Base-by-base conservation (phyloP, 1,139 yeast species). In the Zygosaccharomyces sapae region DNA sequence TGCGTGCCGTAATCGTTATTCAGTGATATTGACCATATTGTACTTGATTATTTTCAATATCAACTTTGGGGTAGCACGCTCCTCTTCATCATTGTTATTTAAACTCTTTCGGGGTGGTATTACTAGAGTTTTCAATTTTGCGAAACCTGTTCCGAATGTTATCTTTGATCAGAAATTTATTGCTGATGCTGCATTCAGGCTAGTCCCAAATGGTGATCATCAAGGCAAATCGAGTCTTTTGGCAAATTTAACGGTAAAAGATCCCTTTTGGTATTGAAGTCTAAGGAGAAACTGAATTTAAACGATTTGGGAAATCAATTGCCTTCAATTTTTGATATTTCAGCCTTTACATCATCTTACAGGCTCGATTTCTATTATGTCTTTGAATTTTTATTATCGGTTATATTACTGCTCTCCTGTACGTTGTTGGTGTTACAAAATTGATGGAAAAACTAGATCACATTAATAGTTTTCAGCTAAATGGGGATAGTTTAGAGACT, bases 311-410 rank as follows among this genome's bases (percentile, higher is more conserved):
- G 38, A 18, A 29, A 38, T 18, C 12, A 22, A 41, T 18, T 45
- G 6, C 45, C 31, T 24, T 12, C 44, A 38, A 33, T 35, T 29
- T 48, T 41, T 33, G 40, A 46, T 36, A 22, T 41, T 13, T 54
- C 63, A 42, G 55, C 59, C 10, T 47, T 68, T 40, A 54, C 52
- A n/a, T 51, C 67, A 2, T 56, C 67, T 9, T 70, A 68, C 56
- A 65, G 61, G 39, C 70, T 70, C 54, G 76, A 73, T 54, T 50
- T 65, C n/a, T 69, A 63, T 46, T 73, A 70, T 48, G 51, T 73
- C 4, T 52, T 75, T 39, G 81, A 77, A 56, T 73, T 75, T 51
- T 48, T 70, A 9, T 66, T 77, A 1, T 68, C 73, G 5, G 47
- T 76, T 33, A 56, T 69, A 2, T 72, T 77, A 51, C 65, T 74